Base-by-base conservation (phyloP, 2,329 filamentous ascomycete species). In the Aureobasidium uvarum region DNA sequence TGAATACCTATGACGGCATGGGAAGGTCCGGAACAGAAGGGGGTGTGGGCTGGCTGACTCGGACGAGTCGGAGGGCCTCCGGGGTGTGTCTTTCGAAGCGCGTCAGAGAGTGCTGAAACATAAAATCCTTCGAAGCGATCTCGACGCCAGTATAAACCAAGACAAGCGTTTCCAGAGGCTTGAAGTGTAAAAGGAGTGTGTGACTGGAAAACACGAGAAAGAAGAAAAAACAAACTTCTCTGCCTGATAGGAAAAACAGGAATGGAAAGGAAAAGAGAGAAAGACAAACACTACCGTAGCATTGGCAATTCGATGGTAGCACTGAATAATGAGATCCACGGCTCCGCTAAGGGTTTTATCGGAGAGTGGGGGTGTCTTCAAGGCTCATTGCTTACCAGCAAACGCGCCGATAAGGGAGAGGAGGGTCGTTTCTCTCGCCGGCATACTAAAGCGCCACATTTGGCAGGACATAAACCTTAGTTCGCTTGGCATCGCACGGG, bases 1-100 rank as follows among this genome's bases (percentile, higher is more conserved):
- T 55, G 51, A 55, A 18, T 55, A 46, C 55, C 38, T 62, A 62
- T 62, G 59, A 62, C 59, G 59, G 59, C 59, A 62, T 62, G 46
- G 60, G 41, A 54, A 55, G 38, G 36, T 43, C 59, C 59, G 59
- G 59, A 63, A 52, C 33, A 20, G 33, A 41, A 41, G 59, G 59
- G 36, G 41, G 59, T 45, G 50, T 43, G 60, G 60, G 33, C 28
- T 55, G n/a, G 59, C 59, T 64, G 60, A 64, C 60, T 64, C 60
- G 50, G 38, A n/a, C 45, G 45, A 36, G 33, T 36, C 33, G 33
- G 33, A 50, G 46, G 59, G 36, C 43, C 36, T 25, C 23, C 46
- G 50, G 50, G 48, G 48, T 38, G 43, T 62, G 8, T 41, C 39
- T 64, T 62, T 63, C 11, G 5, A 8, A 31, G 31, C 38, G 48